Evolutionary conservation across 2,329 filamentous ascomycete genomes (phyloP), one percentile per base, ranked within the genome.

Genomic region (Cladophialophora bantiana): DNA sequence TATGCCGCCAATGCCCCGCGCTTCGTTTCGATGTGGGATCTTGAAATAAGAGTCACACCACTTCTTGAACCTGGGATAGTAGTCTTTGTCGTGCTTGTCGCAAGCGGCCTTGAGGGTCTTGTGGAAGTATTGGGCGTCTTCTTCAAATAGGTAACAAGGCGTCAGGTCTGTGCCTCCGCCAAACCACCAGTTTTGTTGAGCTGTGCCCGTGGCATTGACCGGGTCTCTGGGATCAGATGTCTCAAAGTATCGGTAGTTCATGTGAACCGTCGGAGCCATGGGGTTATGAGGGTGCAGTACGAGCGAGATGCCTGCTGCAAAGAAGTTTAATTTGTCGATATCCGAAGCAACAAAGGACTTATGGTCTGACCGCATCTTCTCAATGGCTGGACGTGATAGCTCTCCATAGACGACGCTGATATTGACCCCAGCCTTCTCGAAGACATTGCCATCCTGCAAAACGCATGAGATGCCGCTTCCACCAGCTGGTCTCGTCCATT

Each of bases 191-290:
- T 82, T 82, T 7, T 93, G 90, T n/a, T 71, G 62, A 4, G 72
- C 69, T 12, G 65, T 65, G 26, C 72, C 72, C 71, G 94, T 81
- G 20, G 82, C 81, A 63, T 81, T 80, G 62, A 93, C 60, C 85
- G 89, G 71, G 85, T 90, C 93, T 73, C 94, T 90, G 7, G 90
- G 87, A 74, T 94, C 91, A 68, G 92, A 91, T 1, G 95, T 99
- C 83, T 99, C 95, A 76, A 99, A 99, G 81, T 99, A 99, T 65
- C 95, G 89, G 84, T 98, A 98, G 83, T 99, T 99, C 73, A 99
- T 85, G 79, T 99, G 95, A 18, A 99, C 95, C 0, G 95, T 99
- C 0, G 95, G 95, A 7, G 94, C 94, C 90, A 97, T 96, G 56
- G 95, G 95, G 80, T 99, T 99, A 74, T 88, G 86, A 1, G 95